These are phyloP conservation scores for Gliomastix tumulicola DNA, from an alignment of 2,329 filamentous ascomycete genomes.

Conservation along the genomic window DNA sequence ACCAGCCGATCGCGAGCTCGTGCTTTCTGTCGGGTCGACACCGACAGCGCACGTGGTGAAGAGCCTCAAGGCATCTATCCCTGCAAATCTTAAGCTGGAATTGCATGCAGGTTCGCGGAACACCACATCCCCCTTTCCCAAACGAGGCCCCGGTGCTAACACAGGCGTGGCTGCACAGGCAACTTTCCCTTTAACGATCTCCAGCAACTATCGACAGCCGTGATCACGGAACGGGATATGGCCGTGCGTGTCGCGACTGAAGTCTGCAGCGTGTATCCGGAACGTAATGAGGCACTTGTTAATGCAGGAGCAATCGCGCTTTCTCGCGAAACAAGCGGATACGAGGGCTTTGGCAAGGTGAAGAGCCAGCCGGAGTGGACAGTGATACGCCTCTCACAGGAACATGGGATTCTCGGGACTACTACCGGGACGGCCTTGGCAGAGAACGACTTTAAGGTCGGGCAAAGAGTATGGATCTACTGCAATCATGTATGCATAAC, in stretches of 20 bases:
- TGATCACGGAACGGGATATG: conserved; percentile 18
- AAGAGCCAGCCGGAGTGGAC: conserved; percentile 19
- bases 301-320: conserved; percentile 26
- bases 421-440: background rate
- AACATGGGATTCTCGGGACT: conserved; percentile 25
- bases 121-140: background rate
- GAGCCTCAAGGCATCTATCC: conserved; percentile 17
- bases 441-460: conserved; percentile 19
- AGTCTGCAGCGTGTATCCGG: conserved; percentile 28
- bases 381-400: conserved; percentile 25
- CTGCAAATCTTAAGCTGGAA: conserved; percentile 22
- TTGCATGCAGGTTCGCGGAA: conserved; percentile 23
- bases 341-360: conserved; percentile 19
- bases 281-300: conserved; percentile 27
- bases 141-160: no score
- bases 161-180: no score
- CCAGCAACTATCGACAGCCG: conserved; percentile 26
- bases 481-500: conserved; percentile 28
- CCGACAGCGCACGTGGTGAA: conserved; percentile 26
- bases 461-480: conserved; percentile 20
- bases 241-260: conserved; percentile 22
- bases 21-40: conserved; percentile 25
- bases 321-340: conserved; percentile 22
- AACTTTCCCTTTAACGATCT: conserved; percentile 30
- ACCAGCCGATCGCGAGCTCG: conserved; percentile 13